These are phyloP conservation scores for Metarhizium brunneum DNA, from an alignment of 2,329 filamentous ascomycete genomes.

Conservation along the genomic window DNA sequence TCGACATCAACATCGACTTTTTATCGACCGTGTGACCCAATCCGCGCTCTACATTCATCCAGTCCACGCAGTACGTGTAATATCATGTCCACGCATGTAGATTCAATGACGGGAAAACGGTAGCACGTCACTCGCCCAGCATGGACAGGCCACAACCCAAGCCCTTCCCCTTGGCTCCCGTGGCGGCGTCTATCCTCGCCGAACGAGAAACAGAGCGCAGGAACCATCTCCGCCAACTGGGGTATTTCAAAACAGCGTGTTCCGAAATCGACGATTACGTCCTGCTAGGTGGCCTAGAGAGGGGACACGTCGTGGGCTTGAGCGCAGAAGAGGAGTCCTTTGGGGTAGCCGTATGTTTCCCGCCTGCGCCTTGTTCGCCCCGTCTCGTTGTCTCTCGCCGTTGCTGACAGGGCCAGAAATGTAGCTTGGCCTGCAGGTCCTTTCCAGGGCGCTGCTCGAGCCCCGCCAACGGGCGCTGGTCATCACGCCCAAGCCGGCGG, in stretches of 20 bases:
- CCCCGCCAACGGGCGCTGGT: slow-evolving; percentile 25
- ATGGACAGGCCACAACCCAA: slow-evolving; percentile 30
- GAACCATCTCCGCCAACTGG: slow-evolving; percentile 19
- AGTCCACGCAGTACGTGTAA: no score
- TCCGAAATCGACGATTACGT: slow-evolving; percentile 37
- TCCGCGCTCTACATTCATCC: no score
- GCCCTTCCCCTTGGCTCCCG: slow-evolving; percentile 31
- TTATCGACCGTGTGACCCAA: no score
- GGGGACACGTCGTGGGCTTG: slow-evolving; percentile 43
- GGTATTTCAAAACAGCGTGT: slow-evolving; percentile 33
- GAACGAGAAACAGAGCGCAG: slow-evolving; percentile 27
- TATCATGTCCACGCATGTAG: no score
- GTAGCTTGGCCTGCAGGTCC: slow-evolving; percentile 39
- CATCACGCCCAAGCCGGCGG: slow-evolving; percentile 37
- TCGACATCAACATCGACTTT: background rate
- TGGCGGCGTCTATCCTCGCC: slow-evolving; percentile 34
- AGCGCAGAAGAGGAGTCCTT: slow-evolving; percentile 43
- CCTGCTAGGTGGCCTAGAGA: slow-evolving; percentile 37
- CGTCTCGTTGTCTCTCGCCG: background rate
- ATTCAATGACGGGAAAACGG: background rate
- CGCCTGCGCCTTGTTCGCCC: background rate
- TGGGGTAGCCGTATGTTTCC: slow-evolving; percentile 33
- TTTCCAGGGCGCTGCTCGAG: slow-evolving; percentile 29
- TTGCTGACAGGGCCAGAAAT: background rate
- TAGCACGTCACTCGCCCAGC: background rate